phyloP scores from a whole-genome alignment of 2,329 filamentous ascomycete genomes.

The Ascochyta koolunga region DNA sequence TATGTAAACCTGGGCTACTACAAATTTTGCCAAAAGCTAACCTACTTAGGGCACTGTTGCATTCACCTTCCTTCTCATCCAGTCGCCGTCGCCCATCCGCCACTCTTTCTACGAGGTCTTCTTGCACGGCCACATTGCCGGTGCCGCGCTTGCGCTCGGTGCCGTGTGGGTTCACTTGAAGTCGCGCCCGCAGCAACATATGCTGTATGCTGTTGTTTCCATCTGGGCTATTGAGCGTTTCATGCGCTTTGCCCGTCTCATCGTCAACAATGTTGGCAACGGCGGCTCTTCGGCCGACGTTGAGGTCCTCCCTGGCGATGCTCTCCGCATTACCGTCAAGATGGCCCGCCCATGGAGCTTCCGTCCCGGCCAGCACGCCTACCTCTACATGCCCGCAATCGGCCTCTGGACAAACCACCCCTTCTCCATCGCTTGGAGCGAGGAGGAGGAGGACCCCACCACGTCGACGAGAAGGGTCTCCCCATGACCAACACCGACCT shows the following conservation, averaged over 20 bases:
- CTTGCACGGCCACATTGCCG: constrained; percentile 72
- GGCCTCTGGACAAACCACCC: constrained; percentile 78
- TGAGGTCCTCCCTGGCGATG: constrained; percentile 77
- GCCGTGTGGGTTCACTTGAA: constrained; percentile 72
- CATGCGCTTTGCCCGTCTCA: constrained; percentile 63
- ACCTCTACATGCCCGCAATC: constrained; percentile 76
- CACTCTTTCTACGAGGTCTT: constrained; percentile 83
- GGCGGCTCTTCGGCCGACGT: constrained; percentile 73
- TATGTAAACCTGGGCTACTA: constrained; percentile 55
- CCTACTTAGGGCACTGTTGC: constrained; percentile 61
- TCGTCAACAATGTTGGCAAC: constrained; percentile 69
- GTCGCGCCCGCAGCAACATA: constrained; percentile 62
- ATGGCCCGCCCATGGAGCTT: constrained; percentile 80
- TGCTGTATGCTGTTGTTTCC: constrained; percentile 66
- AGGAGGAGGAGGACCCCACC: constrained; percentile 59
- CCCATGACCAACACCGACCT: constrained; percentile 58
- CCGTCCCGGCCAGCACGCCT: constrained; percentile 77
- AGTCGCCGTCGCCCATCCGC: constrained; percentile 72
- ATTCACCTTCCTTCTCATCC: constrained; percentile 68
- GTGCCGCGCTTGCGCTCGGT: constrained; percentile 65
- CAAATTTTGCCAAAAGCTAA: constrained; percentile 59
- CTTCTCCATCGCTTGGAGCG: constrained; percentile 79
- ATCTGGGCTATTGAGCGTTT: constrained; percentile 71
- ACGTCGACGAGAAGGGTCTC: constrained; percentile 53
- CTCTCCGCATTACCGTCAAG: constrained; percentile 73